Evolutionary conservation across 1,284 basidiomycete genomes (phyloP).

Genomic region (Phellopilus nigrolimitatus): DNA sequence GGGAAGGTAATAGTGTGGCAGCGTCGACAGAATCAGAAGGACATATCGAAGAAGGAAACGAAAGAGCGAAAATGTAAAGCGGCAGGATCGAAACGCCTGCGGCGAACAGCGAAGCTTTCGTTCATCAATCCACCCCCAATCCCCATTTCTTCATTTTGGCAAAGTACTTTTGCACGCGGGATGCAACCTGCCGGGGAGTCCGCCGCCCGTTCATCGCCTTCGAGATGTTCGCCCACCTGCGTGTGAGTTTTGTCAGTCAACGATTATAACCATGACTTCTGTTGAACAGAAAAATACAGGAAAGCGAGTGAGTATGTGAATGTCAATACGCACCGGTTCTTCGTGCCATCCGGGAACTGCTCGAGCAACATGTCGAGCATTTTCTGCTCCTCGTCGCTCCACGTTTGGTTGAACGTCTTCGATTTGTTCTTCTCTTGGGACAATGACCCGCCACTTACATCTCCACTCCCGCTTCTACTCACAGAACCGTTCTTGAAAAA

Average conservation of each 20-base stretch:
- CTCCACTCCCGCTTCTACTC: not conserved
- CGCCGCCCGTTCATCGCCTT: constrained; percentile 69
- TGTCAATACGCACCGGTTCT: constrained; percentile 49
- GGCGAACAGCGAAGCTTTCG: not conserved
- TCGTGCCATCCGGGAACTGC: constrained; percentile 72
- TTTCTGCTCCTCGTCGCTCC: constrained; percentile 71
- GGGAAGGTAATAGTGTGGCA: no score
- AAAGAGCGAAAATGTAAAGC: no score
- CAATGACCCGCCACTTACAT: not conserved
- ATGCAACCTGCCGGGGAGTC: constrained; percentile 78
- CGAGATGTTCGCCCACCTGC: constrained; percentile 75
- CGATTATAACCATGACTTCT: not conserved
- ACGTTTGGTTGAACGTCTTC: constrained; percentile 74
- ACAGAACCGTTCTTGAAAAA: not conserved
- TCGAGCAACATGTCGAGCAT: constrained; percentile 65
- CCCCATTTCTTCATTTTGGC: constrained; percentile 76
- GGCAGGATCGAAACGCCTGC: no score
- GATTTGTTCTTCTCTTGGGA: constrained; percentile 32
- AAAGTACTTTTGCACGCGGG: constrained; percentile 80
- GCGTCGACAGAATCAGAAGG: no score
- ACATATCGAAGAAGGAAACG: no score
- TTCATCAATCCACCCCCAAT: constrained; percentile 27
- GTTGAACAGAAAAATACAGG: not conserved
- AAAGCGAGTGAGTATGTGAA: constrained; percentile 1
- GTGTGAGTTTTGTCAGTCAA: not conserved